Evolutionary conservation across 352 stramenopile genomes (phyloP).

Genomic region (Pelagophyceae sp.): DNA sequence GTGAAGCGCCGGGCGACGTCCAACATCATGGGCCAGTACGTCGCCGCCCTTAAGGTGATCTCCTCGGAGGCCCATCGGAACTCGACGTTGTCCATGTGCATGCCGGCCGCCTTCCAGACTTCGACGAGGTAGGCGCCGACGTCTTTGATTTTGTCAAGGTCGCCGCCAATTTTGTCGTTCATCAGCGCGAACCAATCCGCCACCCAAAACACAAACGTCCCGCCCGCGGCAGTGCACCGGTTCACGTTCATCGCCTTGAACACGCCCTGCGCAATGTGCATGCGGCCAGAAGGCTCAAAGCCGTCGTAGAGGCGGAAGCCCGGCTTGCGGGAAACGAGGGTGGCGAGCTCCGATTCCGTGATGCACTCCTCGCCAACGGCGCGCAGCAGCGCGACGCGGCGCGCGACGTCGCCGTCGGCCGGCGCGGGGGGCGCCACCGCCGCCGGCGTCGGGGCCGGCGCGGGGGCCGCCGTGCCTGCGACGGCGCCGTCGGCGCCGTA

Average conservation of each 20-base stretch:
- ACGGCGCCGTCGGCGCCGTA: not conserved
- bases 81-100: conserved; percentile 96
- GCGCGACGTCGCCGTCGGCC: not conserved
- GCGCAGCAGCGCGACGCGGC: conserved; percentile 25
- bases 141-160: conserved; percentile 88
- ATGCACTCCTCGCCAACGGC: conserved; percentile 59
- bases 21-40: conserved; percentile 41
- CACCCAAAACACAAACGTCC: conserved; percentile 98
- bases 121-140: conserved; percentile 90
- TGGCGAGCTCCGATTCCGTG: conserved; percentile 40
- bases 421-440: too few relatives aligned
- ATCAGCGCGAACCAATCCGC: conserved; percentile 99
- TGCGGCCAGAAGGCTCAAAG: conserved; percentile 95
- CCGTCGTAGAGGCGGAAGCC: conserved; percentile 77
- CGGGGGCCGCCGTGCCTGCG: not conserved
- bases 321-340: conserved; percentile 43
- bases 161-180: conserved; percentile 98
- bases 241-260: conserved; percentile 94
- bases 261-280: conserved; percentile 97
- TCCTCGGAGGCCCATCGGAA: conserved; percentile 96
- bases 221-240: conserved; percentile 75
- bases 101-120: conserved; percentile 97
- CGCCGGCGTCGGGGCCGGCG: not conserved
- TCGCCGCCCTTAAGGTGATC: conserved; percentile 56
- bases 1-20: conserved; percentile 64